Evolutionary conservation across 768 basidiomycete species (phyloP), one percentile per base, ranked within the genome.

Genomic region (Pluteus cervinus): DNA sequence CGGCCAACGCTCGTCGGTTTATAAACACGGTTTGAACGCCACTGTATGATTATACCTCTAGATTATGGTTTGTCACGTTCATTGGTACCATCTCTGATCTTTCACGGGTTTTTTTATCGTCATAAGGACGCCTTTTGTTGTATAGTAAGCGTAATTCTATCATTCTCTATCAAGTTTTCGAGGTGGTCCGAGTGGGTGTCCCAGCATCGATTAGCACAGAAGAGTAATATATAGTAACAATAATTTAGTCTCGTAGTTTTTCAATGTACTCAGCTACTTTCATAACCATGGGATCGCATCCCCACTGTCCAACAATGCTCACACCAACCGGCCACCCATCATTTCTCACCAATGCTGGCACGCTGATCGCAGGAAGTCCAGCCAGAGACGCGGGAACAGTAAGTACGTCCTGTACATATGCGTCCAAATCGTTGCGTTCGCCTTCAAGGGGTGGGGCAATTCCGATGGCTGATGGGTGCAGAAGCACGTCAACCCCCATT

Each of bases 361-460:
- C 71, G 37, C 69, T 83, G 29, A 97, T 49, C 0, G 84, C 86
- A 1, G 93, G 91, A 11, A 97, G 50, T 0, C 94, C 92, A 0
- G 88, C 92, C 24, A 99, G 63, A 1, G 87, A 91, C 4, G 91
- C 92, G 0, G 92, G 91, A 0, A 93, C 88, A 0, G 91, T 94
- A 43, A 98, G 63, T 5, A 94, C 76, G 45, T 98, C 93, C 51
- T 98, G 93, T 7, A 87, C 73, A 52, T 98, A 98, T 22, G 76
- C 67, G 29, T 71, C 68, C 33, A 82, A 48, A 14, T 52, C 49
- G 24, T 36, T 14, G 46, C 47, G 0, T 35, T 18, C 15, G 11
- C 45, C 44, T 3, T 45, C 47, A 1, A 93, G 63, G 2, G 36
- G 59, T 0, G 92, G 92, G 0, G 94, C 94, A 0, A 81, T 81